Percentiles rank a stretch among this genome's conserved stretches.
phyloP scores from a whole-genome alignment of 306 rosid genomes.

The Cucumis sativus region Cucumber_9930_V3 NC_026659.2:25101001-25101500 shows the following conservation, averaged over 20 bases:
- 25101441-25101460: slow-evolving; percentile 14
- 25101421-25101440: too few relatives aligned
- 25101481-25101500: slow-evolving; percentile 17
- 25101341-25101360: too few relatives aligned
- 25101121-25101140: not conserved
- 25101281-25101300: too few relatives aligned
- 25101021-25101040: slow-evolving; percentile 70
- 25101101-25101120: not conserved
- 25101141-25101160: not conserved
- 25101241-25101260: too few relatives aligned
- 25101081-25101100: not conserved
- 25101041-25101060: slow-evolving; percentile 22
- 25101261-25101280: too few relatives aligned
- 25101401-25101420: too few relatives aligned
- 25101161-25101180: not conserved
- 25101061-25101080: not conserved
- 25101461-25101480: slow-evolving; percentile 23
- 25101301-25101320: too few relatives aligned
- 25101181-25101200: not conserved
- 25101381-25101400: too few relatives aligned
- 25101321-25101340: too few relatives aligned
- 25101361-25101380: too few relatives aligned
- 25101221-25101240: too few relatives aligned
- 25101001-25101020: slow-evolving; percentile 35
- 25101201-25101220: not conserved